Base-by-base conservation (phyloP, 768 basidiomycete species). In the Cyclocybe cylindracea region DNA sequence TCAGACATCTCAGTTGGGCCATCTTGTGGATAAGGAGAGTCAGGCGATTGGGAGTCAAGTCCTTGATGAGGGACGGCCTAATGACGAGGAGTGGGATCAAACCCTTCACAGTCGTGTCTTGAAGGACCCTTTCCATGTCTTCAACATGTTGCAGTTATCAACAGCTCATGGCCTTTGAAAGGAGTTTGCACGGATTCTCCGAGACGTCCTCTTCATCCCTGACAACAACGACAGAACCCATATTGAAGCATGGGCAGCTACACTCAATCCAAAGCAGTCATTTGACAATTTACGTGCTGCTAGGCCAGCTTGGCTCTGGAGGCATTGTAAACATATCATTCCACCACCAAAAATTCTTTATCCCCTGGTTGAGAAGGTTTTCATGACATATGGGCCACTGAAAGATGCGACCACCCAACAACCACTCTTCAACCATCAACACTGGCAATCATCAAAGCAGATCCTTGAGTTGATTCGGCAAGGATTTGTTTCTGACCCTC, bases 401-500 rank as follows among this genome's bases (percentile, higher is more conserved):
- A 64, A 68, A 41, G 70, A 74, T 61, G 44, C 63, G 0, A 57
- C 48, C 5, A 65, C 68, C 2, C 51, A 55, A 0, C 39, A 49
- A 1, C 65, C 70, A 11, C 56, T 74, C 0, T 74, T 72, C 54
- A 68, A 63, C 41, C n/a, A 50, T 2, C 48, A 55, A 13, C 57
- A 58, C 7, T 74, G 70, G 70, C 54, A 58, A 0, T 50, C 54
- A 8, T 62, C 68, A 5, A 63, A 61, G 39, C 58, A 65, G 36
- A 54, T 72, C 14, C 53, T 73, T 0, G 56, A 65, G 1, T 48
- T 68, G 1, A 63, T 73, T 31, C n/a, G 42, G 0, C 31, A 48
- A 2, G 69, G 66, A 0, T 61, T 54, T 44, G 2, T 69, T 3
- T 72, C 69, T 9, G 72, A 73, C 55, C 67, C 69, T 1, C 62